phyloP scores from a whole-genome alignment of 495 filamentous ascomycete genomes.

The Aspergillus asperescens region DNA sequence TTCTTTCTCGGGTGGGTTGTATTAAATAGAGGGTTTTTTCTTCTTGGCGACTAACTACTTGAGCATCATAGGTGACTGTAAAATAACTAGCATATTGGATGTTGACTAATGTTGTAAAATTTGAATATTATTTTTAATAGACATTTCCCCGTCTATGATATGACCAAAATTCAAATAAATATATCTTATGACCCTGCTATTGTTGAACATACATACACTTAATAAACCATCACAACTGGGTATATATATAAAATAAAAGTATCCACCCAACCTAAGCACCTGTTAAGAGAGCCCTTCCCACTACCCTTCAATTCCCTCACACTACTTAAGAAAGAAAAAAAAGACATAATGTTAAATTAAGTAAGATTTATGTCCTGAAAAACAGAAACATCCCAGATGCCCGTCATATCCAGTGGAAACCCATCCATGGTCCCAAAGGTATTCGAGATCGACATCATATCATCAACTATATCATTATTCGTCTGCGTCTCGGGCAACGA shows the following conservation, averaged over 20 bases:
- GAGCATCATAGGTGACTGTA: constrained; percentile 34
- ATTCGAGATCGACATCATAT: constrained; percentile 49
- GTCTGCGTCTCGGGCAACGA: constrained; percentile 45
- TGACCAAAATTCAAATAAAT: no score
- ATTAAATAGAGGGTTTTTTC: constrained; percentile 18
- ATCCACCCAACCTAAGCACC: background rate
- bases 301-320: background rate
- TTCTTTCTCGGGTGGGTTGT: constrained; percentile 13
- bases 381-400: constrained; percentile 47
- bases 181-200: background rate
- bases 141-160: background rate
- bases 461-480: constrained; percentile 48
- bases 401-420: constrained; percentile 49
- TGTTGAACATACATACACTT: constrained; percentile 9
- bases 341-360: no score
- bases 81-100: constrained; percentile 39
- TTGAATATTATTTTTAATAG: constrained; percentile 20
- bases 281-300: background rate
- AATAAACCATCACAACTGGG: background rate
- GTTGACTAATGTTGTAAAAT: constrained; percentile 38
- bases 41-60: constrained; percentile 11
- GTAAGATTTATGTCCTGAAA: constrained; percentile 44
- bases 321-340: no score
- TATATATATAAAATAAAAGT: background rate
- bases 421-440: constrained; percentile 49